Percentiles rank a stretch among this genome's conserved stretches.
Conservation (phyloP, 495 filamentous ascomycete genomes). For the Talaromyces liani region DNA sequence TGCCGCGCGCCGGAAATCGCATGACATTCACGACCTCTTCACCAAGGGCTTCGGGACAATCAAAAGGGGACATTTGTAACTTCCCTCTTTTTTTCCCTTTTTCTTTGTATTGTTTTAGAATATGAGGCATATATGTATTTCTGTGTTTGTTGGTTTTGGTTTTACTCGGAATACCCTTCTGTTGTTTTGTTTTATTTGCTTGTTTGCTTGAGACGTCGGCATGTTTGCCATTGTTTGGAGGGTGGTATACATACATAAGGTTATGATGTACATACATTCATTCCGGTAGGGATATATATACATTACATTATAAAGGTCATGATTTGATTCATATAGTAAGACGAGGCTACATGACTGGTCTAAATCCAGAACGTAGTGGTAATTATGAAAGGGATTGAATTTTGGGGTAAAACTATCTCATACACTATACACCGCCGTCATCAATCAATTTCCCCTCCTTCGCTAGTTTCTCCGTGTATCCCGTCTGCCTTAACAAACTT, state of each 20-base stretch:
- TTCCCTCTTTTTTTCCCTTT: not conserved
- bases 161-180: not conserved
- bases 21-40: not conserved
- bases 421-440: not conserved
- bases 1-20: not conserved
- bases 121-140: not conserved
- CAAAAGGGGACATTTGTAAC: not conserved
- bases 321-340: no score
- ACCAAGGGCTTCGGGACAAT: not conserved
- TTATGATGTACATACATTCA: not conserved
- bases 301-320: no score
- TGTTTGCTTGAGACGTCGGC: no score
- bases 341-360: no score
- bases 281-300: no score
- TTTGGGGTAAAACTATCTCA: not conserved
- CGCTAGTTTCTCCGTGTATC: not conserved
- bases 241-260: not conserved
- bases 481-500: not conserved
- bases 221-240: no score
- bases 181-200: not conserved
- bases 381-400: not conserved
- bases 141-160: no score
- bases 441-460: not conserved
- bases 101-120: not conserved
- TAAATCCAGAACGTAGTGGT: no score